Conservation (phyloP, 805 yeast species). For the Kazachstania viticola region DNA sequence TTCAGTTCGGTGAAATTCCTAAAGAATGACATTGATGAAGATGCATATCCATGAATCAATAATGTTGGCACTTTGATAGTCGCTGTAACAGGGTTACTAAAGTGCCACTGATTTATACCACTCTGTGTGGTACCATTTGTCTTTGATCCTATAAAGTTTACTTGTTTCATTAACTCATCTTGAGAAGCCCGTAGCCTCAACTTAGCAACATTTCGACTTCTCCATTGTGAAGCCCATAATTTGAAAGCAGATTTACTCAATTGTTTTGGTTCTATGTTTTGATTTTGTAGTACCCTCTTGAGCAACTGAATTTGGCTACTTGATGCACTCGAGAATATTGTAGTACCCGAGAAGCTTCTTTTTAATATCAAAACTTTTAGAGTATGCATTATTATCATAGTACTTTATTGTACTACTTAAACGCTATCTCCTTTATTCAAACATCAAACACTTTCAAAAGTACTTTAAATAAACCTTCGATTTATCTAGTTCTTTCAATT, state of each 20-base stretch:
- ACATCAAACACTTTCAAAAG: too few species aligned
- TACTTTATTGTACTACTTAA: too few species aligned
- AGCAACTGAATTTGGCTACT: too few species aligned
- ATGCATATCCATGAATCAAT: conserved; percentile 85
- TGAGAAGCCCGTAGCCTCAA: conserved; percentile 10
- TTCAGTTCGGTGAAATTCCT: conserved; percentile 50
- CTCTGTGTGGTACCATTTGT: conserved; percentile 10
- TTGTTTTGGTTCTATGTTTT: too few species aligned
- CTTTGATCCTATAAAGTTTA: conserved; percentile 1
- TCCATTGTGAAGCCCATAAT: conserved; percentile 5
- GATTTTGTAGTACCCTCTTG: too few species aligned
- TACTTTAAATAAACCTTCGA: too few species aligned
- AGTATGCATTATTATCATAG: too few species aligned
- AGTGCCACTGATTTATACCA: conserved; percentile 25
- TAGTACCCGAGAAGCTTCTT: too few species aligned
- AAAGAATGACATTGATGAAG: conserved; percentile 72
- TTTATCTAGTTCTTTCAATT: too few species aligned
- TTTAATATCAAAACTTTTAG: too few species aligned
- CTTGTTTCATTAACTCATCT: conserved; percentile 10
- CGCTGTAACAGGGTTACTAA: conserved; percentile 11
- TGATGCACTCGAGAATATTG: too few species aligned
- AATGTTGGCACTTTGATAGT: conserved; percentile 30
- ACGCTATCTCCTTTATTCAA: too few species aligned
- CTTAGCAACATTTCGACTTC: not conserved
- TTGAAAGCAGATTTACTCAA: conserved; percentile 1